Evolutionary conservation across 2,329 filamentous ascomycete species (phyloP).

Genomic region (Stagonosporopsis chrysanthemi): DNA sequence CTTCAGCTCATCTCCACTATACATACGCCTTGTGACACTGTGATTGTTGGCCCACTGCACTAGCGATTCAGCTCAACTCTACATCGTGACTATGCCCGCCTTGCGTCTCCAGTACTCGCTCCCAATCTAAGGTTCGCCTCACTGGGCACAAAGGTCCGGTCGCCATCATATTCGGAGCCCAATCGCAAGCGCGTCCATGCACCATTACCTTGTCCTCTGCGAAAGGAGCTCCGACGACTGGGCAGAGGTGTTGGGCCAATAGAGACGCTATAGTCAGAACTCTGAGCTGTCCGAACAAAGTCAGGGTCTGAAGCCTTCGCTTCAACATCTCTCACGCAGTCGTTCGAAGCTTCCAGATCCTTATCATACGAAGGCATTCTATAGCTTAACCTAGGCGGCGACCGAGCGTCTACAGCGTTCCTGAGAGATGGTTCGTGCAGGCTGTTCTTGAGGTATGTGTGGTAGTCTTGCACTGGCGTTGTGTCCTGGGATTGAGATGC

Average conservation of each 20-base stretch:
- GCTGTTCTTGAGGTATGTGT: neutral
- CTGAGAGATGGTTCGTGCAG: neutral
- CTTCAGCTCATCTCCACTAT: neutral
- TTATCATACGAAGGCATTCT: neutral
- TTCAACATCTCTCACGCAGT: neutral
- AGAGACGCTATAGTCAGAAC: conserved; percentile 1
- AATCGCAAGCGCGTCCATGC: neutral
- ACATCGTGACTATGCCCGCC: too few species aligned
- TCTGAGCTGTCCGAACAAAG: neutral
- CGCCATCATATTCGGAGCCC: conserved; percentile 1
- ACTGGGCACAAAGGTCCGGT: conserved; percentile 3
- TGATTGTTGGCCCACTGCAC: neutral
- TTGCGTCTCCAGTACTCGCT: neutral
- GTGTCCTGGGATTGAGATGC: neutral
- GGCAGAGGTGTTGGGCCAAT: neutral
- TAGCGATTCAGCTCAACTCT: neutral
- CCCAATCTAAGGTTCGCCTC: neutral
- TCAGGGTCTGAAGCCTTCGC: neutral
- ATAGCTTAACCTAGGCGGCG: neutral
- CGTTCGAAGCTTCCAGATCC: neutral
- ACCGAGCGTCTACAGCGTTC: neutral
- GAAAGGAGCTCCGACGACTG: neutral
- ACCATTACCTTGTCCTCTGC: neutral
- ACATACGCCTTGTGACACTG: neutral
- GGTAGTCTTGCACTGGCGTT: neutral